Evolutionary conservation across 495 filamentous ascomycete genomes (phyloP).

Genomic region (Usnea hakonensis): DNA sequence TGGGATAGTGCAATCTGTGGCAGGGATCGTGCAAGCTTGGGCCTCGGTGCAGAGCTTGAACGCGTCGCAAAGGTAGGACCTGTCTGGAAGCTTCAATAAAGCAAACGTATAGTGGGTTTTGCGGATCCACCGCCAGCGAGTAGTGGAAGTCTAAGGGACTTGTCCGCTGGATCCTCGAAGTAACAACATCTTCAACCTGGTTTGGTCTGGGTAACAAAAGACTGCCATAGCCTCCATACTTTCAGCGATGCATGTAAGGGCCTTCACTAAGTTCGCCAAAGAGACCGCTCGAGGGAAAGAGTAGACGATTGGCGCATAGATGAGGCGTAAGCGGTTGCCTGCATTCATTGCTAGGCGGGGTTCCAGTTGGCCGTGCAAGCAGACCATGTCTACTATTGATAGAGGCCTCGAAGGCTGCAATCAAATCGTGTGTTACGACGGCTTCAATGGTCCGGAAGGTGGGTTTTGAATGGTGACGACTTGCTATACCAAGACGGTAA

Average conservation of each 20-base stretch:
- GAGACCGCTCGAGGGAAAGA: neutral
- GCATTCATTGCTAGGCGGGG: too few relatives aligned
- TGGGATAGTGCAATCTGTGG: slow-evolving; percentile 42
- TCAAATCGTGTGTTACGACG: too few relatives aligned
- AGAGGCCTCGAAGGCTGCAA: too few relatives aligned
- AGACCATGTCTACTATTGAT: too few relatives aligned
- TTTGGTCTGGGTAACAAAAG: neutral
- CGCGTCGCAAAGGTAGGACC: neutral
- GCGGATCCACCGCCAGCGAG: neutral
- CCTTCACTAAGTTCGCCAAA: neutral
- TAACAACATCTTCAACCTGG: neutral
- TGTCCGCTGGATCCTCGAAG: neutral
- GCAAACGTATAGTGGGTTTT: neutral
- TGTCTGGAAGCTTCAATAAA: neutral
- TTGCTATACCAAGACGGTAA: too few relatives aligned
- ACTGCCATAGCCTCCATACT: neutral
- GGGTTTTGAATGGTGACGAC: too few relatives aligned
- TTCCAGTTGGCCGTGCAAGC: too few relatives aligned
- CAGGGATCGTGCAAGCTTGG: slow-evolving; percentile 41
- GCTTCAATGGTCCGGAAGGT: too few relatives aligned
- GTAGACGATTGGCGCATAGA: too few relatives aligned
- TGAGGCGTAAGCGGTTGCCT: too few relatives aligned
- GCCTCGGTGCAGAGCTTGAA: slow-evolving; percentile 20
- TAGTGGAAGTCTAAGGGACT: neutral
- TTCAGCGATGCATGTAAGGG: neutral